Base-by-base conservation (phyloP, 345 rosid genomes). In the Arabidopsis arenosa region DNA sequence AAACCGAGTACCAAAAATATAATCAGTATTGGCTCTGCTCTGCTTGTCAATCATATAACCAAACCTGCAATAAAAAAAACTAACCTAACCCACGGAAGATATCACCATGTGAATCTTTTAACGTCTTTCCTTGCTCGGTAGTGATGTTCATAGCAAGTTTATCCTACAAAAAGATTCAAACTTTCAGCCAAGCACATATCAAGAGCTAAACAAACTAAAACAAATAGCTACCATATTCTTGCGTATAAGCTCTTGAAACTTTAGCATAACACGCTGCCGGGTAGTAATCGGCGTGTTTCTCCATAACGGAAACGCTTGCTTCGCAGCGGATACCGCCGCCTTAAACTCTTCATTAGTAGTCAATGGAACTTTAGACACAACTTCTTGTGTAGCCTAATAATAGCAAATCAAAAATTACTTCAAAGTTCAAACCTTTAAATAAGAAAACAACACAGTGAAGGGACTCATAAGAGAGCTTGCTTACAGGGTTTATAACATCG, bases 31-130 rank as follows among this genome's bases (percentile, higher is more conserved):
- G 66, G 61, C 36, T 48, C 17, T 30, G 2, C 10, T 41, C 51
- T 36, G 12, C 59, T 35, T 41, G 12, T 39, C 64, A 35, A 54
- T 2, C 48, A 75, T 54, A 60, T 57, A 71, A 63, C 2, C 40
- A 2, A 63, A 62, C 40, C 66, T 44, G 5, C 30, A 56, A 63
- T 36, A 36, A 56, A 28, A 56, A 36, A 60, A 32, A 73, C 87
- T 65, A 70, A 89, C 98, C 98, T 76, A 95, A 82, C 44, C 99
- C 98, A 65, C 99, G 93, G 57, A 95, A 95, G 67, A 95, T 96
- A 80, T 95, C 99, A 77, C 99, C 99, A 45, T 92, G 93, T 4
- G 99, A 95, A 82, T 95, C 97, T 86, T 95, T 95, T 82, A 92
- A 78, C 2, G 97, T 95, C 86, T 95, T 95, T 74, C 99, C 97